Evolutionary conservation across 345 rosid species (phyloP).

Genomic region (Brassica juncea): DNA sequence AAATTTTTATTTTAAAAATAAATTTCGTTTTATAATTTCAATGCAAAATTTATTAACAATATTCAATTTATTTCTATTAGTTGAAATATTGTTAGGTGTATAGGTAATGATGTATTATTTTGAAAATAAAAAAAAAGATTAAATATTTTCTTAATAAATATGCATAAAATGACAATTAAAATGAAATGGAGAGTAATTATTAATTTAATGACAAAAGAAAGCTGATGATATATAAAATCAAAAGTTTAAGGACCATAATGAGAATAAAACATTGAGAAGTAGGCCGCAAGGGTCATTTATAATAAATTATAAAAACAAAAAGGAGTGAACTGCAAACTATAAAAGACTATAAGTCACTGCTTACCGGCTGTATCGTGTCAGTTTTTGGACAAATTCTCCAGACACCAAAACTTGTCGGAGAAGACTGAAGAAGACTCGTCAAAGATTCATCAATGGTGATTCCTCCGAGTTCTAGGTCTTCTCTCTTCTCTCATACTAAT

Average conservation of each 20-base stretch:
- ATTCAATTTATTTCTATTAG: too few relatives aligned
- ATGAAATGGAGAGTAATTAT: too few relatives aligned
- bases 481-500: neutral
- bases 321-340: constrained; percentile 30
- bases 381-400: neutral
- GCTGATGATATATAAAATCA: neutral
- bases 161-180: too few relatives aligned
- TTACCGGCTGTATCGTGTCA: neutral
- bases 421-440: constrained; percentile 11
- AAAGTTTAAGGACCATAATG: neutral
- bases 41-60: too few relatives aligned
- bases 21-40: too few relatives aligned
- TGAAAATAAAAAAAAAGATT: too few relatives aligned
- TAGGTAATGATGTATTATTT: too few relatives aligned
- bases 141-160: too few relatives aligned
- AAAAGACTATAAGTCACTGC: neutral
- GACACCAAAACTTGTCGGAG: constrained; percentile 15
- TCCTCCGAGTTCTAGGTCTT: constrained; percentile 25
- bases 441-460: constrained; percentile 22
- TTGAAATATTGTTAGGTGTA: too few relatives aligned
- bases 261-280: neutral
- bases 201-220: too few relatives aligned
- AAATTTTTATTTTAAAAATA: too few relatives aligned
- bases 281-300: neutral
- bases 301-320: neutral